Evolutionary conservation across 345 rosid genomes (phyloP).

Genomic region (Cardamine chenopodiifolia): DNA sequence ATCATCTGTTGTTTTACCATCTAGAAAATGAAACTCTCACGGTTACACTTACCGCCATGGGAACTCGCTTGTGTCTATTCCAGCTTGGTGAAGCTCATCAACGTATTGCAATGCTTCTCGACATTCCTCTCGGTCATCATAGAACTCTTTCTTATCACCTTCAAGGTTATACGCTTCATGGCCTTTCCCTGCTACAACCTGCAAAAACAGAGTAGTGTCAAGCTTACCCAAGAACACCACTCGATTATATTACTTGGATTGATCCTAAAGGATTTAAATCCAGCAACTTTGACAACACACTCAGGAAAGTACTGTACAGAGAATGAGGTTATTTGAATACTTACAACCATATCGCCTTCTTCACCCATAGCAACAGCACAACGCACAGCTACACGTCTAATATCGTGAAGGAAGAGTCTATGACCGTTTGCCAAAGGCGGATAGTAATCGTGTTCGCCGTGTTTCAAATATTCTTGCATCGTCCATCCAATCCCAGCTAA

Average conservation of each 20-base stretch:
- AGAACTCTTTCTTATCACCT: slow-evolving; percentile 85
- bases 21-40: not conserved
- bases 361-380: slow-evolving; percentile 98
- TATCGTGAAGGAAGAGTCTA: slow-evolving; percentile 84
- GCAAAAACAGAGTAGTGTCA: slow-evolving; percentile 32
- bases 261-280: not conserved
- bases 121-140: slow-evolving; percentile 89
- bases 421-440: slow-evolving; percentile 91
- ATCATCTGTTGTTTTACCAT: not conserved
- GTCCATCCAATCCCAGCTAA: slow-evolving; percentile 91
- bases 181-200: slow-evolving; percentile 96
- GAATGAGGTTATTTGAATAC: slow-evolving; percentile 41
- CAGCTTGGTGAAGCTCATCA: slow-evolving; percentile 95
- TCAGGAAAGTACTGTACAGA: not conserved
- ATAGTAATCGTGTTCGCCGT: slow-evolving; percentile 86
- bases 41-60: slow-evolving; percentile 84
- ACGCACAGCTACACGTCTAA: slow-evolving; percentile 90
- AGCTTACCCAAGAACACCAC: not conserved
- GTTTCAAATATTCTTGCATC: slow-evolving; percentile 88
- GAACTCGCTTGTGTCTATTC: slow-evolving; percentile 96
- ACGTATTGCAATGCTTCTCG: slow-evolving; percentile 92
- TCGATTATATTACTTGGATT: not conserved
- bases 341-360: slow-evolving; percentile 98
- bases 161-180: slow-evolving; percentile 80
- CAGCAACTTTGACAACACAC: not conserved